Evolutionary conservation across 2,329 filamentous ascomycete genomes (phyloP), one percentile per base, ranked within the genome.

Genomic region (Gnomoniopsis sp.): DNA sequence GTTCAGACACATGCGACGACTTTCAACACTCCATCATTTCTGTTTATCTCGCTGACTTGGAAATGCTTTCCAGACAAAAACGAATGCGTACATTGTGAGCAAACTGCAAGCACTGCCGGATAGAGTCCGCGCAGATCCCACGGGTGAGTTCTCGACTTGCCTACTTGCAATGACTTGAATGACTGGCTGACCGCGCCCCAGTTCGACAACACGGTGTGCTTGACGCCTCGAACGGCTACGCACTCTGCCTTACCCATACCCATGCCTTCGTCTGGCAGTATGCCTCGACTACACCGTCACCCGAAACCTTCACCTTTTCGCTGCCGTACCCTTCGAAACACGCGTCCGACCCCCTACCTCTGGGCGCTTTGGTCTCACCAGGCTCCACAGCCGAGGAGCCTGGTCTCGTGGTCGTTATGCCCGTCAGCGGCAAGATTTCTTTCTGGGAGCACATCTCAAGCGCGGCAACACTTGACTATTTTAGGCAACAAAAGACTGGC

Each of bases 361-460:
- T 97, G 43, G 95, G 91, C 55, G 85, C 90, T 19, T 82, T 99
- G 54, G 88, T 97, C 7, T 88, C 90, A 0, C 88, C 89, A 52
- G 89, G 90, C 6, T 87, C 89, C 12, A 87, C 88, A 4, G 86
- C 85, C n/a, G 85, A 86, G 51, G 90, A 96, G 65, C 89, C 93
- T 36, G 95, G 95, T 2, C 81, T 99, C 41, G 85, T 99, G 30
- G 84, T 97, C 41, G 82, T 98, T 41, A 90, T 93, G 76, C 90
- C 93, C 14, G 85, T 84, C 19, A 92, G 82, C 51, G 95, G 95
- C 54, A 93, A 88, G 72, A 86, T 98, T 54, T 88, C 91, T 48
- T 98, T 95, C 72, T 98, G 95, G 92, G 95, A 98, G 71, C 96
- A 91, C 43, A 90, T 98, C 63, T 92, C 93, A 57, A 92, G 87